Conservation (phyloP, 2,329 filamentous ascomycete species). For the Arthrobotrys musiformis region DNA sequence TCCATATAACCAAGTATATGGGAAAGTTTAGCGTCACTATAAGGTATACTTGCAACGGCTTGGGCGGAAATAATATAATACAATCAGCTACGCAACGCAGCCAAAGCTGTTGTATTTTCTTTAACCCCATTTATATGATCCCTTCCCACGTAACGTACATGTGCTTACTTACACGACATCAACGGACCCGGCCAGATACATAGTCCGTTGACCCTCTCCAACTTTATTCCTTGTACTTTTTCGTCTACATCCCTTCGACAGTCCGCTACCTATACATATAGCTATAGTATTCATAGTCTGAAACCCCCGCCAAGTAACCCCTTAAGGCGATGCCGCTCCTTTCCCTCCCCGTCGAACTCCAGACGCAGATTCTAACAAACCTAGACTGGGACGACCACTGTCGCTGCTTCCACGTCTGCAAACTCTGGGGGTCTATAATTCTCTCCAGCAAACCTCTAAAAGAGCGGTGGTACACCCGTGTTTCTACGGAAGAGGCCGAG, state of each 20-base stretch:
- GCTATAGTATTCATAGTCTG: background rate
- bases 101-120: background rate
- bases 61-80: no score
- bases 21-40: no score
- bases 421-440: slow-evolving; percentile 30
- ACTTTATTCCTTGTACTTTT: no score
- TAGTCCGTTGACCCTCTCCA: no score
- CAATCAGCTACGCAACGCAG: background rate
- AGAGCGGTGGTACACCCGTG: slow-evolving; percentile 10
- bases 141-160: no score
- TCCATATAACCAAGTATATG: no score
- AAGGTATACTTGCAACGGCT: no score
- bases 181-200: background rate
- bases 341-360: slow-evolving; percentile 38
- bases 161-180: slow-evolving; percentile 13
- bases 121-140: slow-evolving; percentile 11
- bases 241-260: no score
- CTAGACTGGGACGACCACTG: slow-evolving; percentile 36
- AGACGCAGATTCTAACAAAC: slow-evolving; percentile 31
- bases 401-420: slow-evolving; percentile 42
- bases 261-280: no score
- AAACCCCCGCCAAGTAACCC: background rate
- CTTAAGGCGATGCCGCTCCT: slow-evolving; percentile 19
- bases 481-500: background rate
- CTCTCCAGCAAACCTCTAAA: slow-evolving; percentile 20